Evolutionary conservation across 805 yeast genomes (phyloP), one percentile per base, ranked within the genome.

Genomic region (Metschnikowia gelsemii): DNA sequence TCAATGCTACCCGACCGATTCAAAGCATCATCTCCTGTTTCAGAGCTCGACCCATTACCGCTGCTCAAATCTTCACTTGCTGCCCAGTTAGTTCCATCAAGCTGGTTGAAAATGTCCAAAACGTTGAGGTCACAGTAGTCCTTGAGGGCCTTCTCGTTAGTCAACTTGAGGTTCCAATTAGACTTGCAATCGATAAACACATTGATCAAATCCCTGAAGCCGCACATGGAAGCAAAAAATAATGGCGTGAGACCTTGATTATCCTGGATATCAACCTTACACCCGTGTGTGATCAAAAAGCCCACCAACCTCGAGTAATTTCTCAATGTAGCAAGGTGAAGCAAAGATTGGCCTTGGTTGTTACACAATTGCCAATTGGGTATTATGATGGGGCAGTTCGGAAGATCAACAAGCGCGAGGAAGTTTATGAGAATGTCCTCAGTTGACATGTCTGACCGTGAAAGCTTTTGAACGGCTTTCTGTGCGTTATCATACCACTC

Each of bases 291-390:
- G 3, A 90, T 66, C 55, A 93, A 72, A 20, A 81, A 81, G 18
- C 75, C 66, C 13, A 79, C 76, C 40, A 93, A 70, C 24, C 75
- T 72, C 30, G 66, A 61, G 54, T 87, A 86, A 16, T 91, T 91
- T 56, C 83, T 80, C 44, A 86, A 60, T 8, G 89, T 75, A 1
- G 98, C 89, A 47, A 93, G 71, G 63, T 93, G 99, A 38, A 93
- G 66, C 72, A 93, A 71, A 0, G 95, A 82, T 60, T 93, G 96
- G 12, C 96, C 96, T 57, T 87, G 87, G 21, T 64, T 49, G 45
- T 90, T 93, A 54, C 89, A 80, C 50, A 89, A 72, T 20, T 87
- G 88, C 80, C 93, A 78, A 57, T 88, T 87, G 16, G 91, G 87
- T 13, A 72, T 66, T 35, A 69, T 76, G 29, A 69, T 68, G 54